Evolutionary conservation across 2,329 filamentous ascomycete species (phyloP), one percentile per base, ranked within the genome.

Genomic region (Stagonosporopsis tanaceti): DNA sequence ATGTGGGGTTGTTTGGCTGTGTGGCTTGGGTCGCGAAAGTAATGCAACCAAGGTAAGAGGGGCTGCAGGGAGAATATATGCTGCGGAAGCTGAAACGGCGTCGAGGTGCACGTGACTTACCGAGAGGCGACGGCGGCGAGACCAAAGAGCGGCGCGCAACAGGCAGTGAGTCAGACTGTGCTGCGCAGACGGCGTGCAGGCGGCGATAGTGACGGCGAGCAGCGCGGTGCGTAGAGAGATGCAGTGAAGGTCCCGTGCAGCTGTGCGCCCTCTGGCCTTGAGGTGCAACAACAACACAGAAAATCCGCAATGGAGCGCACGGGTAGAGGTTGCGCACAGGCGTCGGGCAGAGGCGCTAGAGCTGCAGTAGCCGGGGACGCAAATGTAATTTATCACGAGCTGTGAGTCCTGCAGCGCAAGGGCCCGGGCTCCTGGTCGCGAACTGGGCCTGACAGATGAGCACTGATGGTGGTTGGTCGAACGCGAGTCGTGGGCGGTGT

Each of bases 91-190:
- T 70, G 70, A 71, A 69, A 71, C 66, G 38, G 58, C 44, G 54
- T 50, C 41, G 14, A 5, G 34, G 27, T 37, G 38, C 71, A 74
- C 68, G 72, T 74, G 72, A 75, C 66, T 68, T 72, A 73, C 69
- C 62, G 62, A 62, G 66, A 60, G 69, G 70, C 66, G 68, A 69
- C 66, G 68, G 66, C 66, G 66, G 65, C 62, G 64, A 63, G 59
- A 41, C 58, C 58, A 63, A 65, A 55, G 53, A 38, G 35, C 51
- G 41, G 59, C 54, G 54, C 46, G 63, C 56, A 32, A 22, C 41
- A 25, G 8, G 44, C 34, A 65, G 65, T 73, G 71, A 74, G 65
- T 72, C 70, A 71, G 64, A 61, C 17, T 35, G 47, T 53, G 22
- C 27, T 14, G 51, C 25, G 57, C 47, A 44, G 22, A 14, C 50